These are phyloP conservation scores for Cryomyces minteri DNA, from an alignment of 495 filamentous ascomycete species.

Conservation along the genomic window DNA sequence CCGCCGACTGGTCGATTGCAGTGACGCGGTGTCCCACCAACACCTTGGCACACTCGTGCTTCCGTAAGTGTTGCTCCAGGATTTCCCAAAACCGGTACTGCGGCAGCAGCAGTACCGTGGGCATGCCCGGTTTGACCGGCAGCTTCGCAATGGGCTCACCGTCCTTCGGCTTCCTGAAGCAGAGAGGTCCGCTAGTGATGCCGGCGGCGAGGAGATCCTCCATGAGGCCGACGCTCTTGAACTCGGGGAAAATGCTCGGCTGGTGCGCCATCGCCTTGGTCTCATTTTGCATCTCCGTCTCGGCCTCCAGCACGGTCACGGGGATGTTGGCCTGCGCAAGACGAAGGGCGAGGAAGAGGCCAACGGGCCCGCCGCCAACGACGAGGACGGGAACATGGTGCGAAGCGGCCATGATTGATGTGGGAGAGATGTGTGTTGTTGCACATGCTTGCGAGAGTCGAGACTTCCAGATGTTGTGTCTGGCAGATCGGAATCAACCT, in stretches of 20 bases:
- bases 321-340: conserved; percentile 8
- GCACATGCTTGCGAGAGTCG: too few relatives aligned
- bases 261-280: conserved; percentile 9
- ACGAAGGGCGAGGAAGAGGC: conserved; percentile 7
- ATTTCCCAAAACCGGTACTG: conserved; percentile 10
- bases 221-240: conserved; percentile 8
- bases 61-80: conserved; percentile 6
- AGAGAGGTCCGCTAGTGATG: conserved; percentile 1
- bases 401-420: too few relatives aligned
- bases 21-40: not conserved
- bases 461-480: too few relatives aligned
- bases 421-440: too few relatives aligned
- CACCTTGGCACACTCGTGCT: conserved; percentile 2
- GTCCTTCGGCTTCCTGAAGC: conserved; percentile 4
- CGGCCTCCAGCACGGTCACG: conserved; percentile 7
- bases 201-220: conserved; percentile 5
- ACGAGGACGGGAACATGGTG: conserved; percentile 1
- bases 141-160: conserved; percentile 7
- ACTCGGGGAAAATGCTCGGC: conserved; percentile 5
- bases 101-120: conserved; percentile 9
- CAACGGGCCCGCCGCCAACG: conserved; percentile 6
- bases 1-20: not conserved
- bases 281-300: conserved; percentile 3
- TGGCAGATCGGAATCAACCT: too few relatives aligned
- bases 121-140: conserved; percentile 1